Evolutionary conservation across 805 yeast genomes (phyloP), one percentile per base, ranked within the genome.

Genomic region (Suhomyces pyralidae): DNA sequence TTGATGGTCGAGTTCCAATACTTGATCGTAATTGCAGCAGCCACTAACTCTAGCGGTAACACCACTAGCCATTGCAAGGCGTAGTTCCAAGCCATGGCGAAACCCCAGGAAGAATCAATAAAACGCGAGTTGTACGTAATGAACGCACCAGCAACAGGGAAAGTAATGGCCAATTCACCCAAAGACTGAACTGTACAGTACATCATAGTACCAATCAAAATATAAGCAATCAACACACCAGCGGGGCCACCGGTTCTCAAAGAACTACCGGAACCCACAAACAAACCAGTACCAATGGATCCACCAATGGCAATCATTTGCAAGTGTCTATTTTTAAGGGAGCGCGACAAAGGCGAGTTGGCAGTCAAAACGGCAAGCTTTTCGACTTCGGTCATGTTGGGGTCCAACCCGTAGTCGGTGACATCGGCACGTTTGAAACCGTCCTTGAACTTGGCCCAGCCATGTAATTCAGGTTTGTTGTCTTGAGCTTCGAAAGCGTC

Each of bases 281-380:
- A 83, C 49, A 90, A 74, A 63, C 94, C 96, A 7, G 93, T 85
- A 60, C 96, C 96, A 59, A 89, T 88, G 54, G 87, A 80, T 43
- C 93, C 92, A 58, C 93, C 94, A 55, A 88, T 76, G 48, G 94
- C 91, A 70, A 88, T 88, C 90, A 87, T 84, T 55, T 85, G 84
- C 58, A 88, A 69, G 65, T 88, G 93, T 63, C 92, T 77, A 43
- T 81, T 79, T 60, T 81, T 82, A 49, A 85, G 73, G 7, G 76
- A 65, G 57, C 86, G 72, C 34, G 77, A 68, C 52, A 79, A 69
- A 14, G 84, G 84, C 46, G 75, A 72, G 52, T 59, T 68, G 32
- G 80, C 69, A 8, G 83, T 74, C 49, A 71, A 69, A 20, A 78
- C 65, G 55, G 79, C 80, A 20, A 81, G 78, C 54, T 72, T 74